Conservation (phyloP, 495 filamentous ascomycete species). For the Aspergillus biplanus region DNA sequence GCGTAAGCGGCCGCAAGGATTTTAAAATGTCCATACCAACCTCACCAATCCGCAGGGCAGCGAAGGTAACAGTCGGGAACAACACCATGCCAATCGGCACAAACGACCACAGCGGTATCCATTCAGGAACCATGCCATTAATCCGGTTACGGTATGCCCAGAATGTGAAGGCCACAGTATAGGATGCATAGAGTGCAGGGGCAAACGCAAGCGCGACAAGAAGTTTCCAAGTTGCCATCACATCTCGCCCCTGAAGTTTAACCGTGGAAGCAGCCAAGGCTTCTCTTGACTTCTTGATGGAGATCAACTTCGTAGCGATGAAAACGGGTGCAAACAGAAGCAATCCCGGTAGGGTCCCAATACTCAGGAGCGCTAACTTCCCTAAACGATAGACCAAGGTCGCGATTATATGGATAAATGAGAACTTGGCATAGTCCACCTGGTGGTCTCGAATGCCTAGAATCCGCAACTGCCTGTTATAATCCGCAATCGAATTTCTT, state of each 20-base stretch:
- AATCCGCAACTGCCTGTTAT: slow-evolving; percentile 86
- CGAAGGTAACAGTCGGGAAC: slow-evolving; percentile 90
- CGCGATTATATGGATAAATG: slow-evolving; percentile 70
- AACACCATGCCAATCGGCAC: slow-evolving; percentile 71
- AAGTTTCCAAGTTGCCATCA: slow-evolving; percentile 98
- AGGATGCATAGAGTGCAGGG: slow-evolving; percentile 81
- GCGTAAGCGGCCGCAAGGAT: slow-evolving; percentile 85
- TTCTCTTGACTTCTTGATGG: slow-evolving; percentile 85
- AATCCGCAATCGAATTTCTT: slow-evolving; percentile 76
- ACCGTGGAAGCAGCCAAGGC: slow-evolving; percentile 91
- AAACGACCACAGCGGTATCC: slow-evolving; percentile 80
- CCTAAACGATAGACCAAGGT: slow-evolving; percentile 77
- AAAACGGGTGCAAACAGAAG: slow-evolving; percentile 92
- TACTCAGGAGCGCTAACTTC: slow-evolving; percentile 75
- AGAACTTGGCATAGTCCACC: slow-evolving; percentile 87
- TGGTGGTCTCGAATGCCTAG: slow-evolving; percentile 93
- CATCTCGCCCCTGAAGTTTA: slow-evolving; percentile 90
- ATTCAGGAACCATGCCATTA: slow-evolving; percentile 75
- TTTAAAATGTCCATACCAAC: slow-evolving; percentile 98
- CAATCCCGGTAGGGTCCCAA: slow-evolving; percentile 84
- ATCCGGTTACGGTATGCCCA: slow-evolving; percentile 82
- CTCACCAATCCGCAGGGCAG: slow-evolving; percentile 92
- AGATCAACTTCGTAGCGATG: slow-evolving; percentile 83
- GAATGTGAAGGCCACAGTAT: slow-evolving; percentile 71
- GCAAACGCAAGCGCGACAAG: slow-evolving; percentile 89